Evolutionary conservation across 495 filamentous ascomycete genomes (phyloP).

Genomic region (Lentithecium fluviatile): DNA sequence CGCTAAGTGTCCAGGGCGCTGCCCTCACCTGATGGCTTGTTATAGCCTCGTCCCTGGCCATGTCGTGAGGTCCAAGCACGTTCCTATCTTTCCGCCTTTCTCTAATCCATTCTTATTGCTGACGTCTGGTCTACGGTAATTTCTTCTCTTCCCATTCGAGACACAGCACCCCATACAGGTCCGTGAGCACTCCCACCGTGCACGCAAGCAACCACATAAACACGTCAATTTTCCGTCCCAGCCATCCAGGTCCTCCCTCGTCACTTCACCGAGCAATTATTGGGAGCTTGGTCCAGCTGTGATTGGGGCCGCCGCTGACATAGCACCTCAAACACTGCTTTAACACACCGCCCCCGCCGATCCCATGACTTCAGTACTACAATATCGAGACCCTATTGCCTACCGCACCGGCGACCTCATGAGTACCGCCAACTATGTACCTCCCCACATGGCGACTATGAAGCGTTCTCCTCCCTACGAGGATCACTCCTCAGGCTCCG

Average conservation of each 20-base stretch:
- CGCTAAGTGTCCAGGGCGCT: slow-evolving; percentile 7
- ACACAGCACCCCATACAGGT: slow-evolving; percentile 8
- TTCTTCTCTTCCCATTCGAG: neutral
- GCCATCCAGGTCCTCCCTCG: neutral
- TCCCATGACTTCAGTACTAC: slow-evolving; percentile 38
- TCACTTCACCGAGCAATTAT: slow-evolving; percentile 4
- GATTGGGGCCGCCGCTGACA: slow-evolving; percentile 20
- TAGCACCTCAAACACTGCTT: slow-evolving; percentile 14
- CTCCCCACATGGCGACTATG: slow-evolving; percentile 24
- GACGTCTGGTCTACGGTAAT: slow-evolving; percentile 8
- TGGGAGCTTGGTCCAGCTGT: slow-evolving; percentile 7
- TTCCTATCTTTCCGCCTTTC: neutral
- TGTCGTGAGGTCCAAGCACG: slow-evolving; percentile 6
- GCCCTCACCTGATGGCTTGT: slow-evolving; percentile 23
- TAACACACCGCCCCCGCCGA: slow-evolving; percentile 25
- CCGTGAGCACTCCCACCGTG: slow-evolving; percentile 23
- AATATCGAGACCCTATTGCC: slow-evolving; percentile 26
- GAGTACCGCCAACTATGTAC: slow-evolving; percentile 23
- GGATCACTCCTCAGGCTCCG: slow-evolving; percentile 42
- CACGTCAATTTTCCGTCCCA: slow-evolving; percentile 4
- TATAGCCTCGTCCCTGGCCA: slow-evolving; percentile 32
- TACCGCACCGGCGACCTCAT: slow-evolving; percentile 28
- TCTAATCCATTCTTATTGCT: slow-evolving; percentile 3
- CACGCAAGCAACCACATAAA: slow-evolving; percentile 8
- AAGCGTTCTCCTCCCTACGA: slow-evolving; percentile 36